These are phyloP conservation scores for Tephrocybe sp. DNA, from an alignment of 768 basidiomycete species.

Conservation along the genomic window DNA sequence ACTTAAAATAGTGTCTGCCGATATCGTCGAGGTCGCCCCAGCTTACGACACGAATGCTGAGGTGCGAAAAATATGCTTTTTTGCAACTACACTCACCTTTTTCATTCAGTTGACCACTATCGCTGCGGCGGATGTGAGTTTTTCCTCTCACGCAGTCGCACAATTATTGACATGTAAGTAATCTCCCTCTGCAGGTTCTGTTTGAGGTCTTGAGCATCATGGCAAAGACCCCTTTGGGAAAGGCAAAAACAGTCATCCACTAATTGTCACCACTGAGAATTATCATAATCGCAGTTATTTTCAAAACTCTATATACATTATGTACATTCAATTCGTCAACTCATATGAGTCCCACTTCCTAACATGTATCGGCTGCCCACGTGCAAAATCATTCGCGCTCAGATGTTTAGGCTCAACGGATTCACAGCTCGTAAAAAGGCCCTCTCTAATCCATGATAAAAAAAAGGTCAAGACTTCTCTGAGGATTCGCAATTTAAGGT, in stretches of 20 bases:
- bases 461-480: too few relatives aligned
- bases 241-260: constrained; percentile 19
- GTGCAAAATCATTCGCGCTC: too few relatives aligned
- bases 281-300: too few relatives aligned
- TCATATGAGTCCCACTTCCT: too few relatives aligned
- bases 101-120: constrained; percentile 20
- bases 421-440: too few relatives aligned
- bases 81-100: constrained; percentile 7
- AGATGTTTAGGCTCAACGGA: too few relatives aligned
- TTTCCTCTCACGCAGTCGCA: neutral
- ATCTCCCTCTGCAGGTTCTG: constrained; percentile 44
- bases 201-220: constrained; percentile 77
- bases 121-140: constrained; percentile 40
- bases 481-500: too few relatives aligned
- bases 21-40: constrained; percentile 84
- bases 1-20: constrained; percentile 73
- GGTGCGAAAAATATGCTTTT: constrained; percentile 27
- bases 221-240: constrained; percentile 77
- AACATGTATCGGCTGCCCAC: too few relatives aligned
- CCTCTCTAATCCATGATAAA: too few relatives aligned
- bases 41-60: constrained; percentile 63
- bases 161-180: neutral
- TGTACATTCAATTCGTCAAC: too few relatives aligned
- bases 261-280: too few relatives aligned
- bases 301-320: too few relatives aligned